Percentiles rank a stretch among this genome's conserved stretches.
Evolutionary conservation across 306 rosid genomes (phyloP).

Genomic region (Calophaca sinica): DNA sequence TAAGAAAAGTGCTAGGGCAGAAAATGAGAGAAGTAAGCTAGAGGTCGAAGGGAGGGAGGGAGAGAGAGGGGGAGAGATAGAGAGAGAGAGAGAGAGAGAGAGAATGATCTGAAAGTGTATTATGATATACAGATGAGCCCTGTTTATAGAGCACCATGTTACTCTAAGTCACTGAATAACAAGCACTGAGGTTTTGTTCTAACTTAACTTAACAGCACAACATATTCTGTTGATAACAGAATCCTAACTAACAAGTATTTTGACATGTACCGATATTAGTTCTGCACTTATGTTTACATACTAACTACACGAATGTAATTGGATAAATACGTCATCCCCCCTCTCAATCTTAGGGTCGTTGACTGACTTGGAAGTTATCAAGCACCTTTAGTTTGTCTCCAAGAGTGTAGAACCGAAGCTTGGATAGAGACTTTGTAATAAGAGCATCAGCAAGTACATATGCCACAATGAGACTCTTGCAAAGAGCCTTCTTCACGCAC

Average conservation of each 20-base stretch:
- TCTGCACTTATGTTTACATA: not conserved
- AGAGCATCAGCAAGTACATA: no score
- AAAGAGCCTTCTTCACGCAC: no score
- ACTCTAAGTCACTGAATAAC: conserved; percentile 8
- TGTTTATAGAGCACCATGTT: not conserved
- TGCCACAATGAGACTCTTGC: no score
- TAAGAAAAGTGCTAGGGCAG: not conserved
- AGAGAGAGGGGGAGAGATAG: not conserved
- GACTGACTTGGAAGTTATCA: no score
- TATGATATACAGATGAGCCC: not conserved
- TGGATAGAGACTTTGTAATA: no score
- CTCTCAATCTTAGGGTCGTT: no score
- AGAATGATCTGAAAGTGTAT: not conserved
- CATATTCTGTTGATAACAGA: not conserved
- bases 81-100: not conserved
- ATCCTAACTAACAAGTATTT: conserved; percentile 8
- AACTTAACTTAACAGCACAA: conserved; percentile 1
- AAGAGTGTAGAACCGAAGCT: no score
- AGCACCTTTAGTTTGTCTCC: no score
- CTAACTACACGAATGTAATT: no score
- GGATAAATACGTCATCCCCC: no score
- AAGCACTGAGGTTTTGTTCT: not conserved
- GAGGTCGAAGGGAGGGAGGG: not conserved
- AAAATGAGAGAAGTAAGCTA: conserved; percentile 14
- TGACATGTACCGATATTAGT: not conserved